Evolutionary conservation across 2,329 filamentous ascomycete species (phyloP).

Genomic region (Fusarium albosuccineum): DNA sequence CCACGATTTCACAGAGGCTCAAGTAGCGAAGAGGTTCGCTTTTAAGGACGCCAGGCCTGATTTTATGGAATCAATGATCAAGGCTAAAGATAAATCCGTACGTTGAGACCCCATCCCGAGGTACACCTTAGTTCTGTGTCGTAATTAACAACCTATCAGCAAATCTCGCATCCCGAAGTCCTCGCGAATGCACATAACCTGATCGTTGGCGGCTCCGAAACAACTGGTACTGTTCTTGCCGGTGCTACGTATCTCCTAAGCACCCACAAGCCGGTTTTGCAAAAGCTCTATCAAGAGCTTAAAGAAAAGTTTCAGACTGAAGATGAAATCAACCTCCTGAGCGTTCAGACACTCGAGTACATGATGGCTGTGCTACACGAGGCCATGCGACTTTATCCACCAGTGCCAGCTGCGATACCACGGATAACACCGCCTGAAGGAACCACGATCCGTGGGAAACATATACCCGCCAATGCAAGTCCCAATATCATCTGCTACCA

Average conservation of each 20-base stretch:
- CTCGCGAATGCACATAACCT: conserved; percentile 27
- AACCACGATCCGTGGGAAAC: background rate
- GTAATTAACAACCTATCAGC: background rate
- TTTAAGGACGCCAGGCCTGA: background rate
- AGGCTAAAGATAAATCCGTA: background rate
- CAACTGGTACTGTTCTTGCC: conserved; percentile 49
- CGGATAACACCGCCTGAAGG: conserved; percentile 31
- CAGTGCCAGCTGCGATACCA: conserved; percentile 38
- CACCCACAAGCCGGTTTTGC: conserved; percentile 30
- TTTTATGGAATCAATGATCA: background rate
- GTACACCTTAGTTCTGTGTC: background rate
- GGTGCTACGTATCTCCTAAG: conserved; percentile 48
- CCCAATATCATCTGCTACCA: conserved; percentile 48
- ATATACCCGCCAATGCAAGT: conserved; percentile 25
- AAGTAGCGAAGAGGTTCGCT: background rate
- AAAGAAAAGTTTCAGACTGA: conserved; percentile 51
- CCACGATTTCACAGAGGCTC: background rate
- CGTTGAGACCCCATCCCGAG: background rate
- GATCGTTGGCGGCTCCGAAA: conserved; percentile 51
- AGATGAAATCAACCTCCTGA: conserved; percentile 52
- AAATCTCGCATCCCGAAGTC: conserved; percentile 17
- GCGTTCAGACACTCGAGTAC: conserved; percentile 49
- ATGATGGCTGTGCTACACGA: conserved; percentile 58
- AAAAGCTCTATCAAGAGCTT: conserved; percentile 24
- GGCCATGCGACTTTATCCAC: conserved; percentile 55